Evolutionary conservation across 495 filamentous ascomycete genomes (phyloP), one percentile per base, ranked within the genome.

Genomic region (Bacidia gigantensis): DNA sequence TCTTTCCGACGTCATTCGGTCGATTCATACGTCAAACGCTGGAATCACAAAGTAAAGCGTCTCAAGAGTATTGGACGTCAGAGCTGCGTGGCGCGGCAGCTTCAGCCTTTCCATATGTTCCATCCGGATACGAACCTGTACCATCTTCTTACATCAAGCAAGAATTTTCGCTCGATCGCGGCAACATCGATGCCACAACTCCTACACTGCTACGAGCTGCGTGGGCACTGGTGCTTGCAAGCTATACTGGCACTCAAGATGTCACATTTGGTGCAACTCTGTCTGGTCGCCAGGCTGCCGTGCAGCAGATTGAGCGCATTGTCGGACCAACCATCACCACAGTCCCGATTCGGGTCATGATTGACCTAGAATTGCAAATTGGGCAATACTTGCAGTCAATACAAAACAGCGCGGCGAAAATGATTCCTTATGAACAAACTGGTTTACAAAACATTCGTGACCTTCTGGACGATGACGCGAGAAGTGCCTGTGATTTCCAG

Each of bases 281-380:
- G 3, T 71, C 65, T 10, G 77, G 77, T 7, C 69, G 80, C 7
- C 72, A 76, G 26, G 70, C 70, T 5, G 64, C 72, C 3, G 65
- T 81, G 9, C 57, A 64, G 10, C 72, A 70, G 1, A 67, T 80
- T 1, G 70, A 75, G 40, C 60, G 70, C 26, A 74, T 81, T 17
- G 65, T 72, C 26, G 80, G 78, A 0, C 74, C 80, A 0, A 75
- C 75, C 49, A 72, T 83, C 48, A 68, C 79, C 0, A 81, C 79
- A 0, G 65, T 81, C 17, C 80, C 80, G 0, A 54, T 78, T n/a
- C 66, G 76, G n/a, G 25, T 75, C 25, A 46, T 67, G 29, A 46
- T 58, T 14, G 21, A 55, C 14, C 10, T 10, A 10, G 38, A 53
- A 5, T 18, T 23, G 3, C 54, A 52, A 0, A 57, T 76, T 20